Evolutionary conservation across 495 filamentous ascomycete species (phyloP).

Genomic region (Apiosordaria backusii): DNA sequence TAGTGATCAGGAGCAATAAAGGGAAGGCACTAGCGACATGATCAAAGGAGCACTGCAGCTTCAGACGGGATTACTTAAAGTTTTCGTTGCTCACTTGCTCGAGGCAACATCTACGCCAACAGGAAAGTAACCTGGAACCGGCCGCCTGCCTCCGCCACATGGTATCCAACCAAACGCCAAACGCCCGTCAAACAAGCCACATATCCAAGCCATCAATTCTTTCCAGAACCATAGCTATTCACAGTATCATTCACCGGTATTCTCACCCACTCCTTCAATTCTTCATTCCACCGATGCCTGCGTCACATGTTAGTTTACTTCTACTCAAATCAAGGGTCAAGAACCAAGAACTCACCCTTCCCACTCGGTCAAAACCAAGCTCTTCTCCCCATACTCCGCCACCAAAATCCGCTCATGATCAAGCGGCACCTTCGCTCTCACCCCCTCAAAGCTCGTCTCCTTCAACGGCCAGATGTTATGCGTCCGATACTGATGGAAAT

Average conservation of each 20-base stretch:
- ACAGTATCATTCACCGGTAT: constrained; percentile 22
- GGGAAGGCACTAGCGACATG: neutral
- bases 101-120: neutral
- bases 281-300: constrained; percentile 47
- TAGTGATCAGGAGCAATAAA: neutral
- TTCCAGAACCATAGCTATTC: constrained; percentile 7
- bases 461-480: constrained; percentile 75
- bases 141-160: neutral
- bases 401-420: constrained; percentile 67
- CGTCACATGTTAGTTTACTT: constrained; percentile 15
- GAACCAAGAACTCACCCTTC: constrained; percentile 50
- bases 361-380: constrained; percentile 62
- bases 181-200: constrained; percentile 7
- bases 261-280: constrained; percentile 49
- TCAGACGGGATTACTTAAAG: neutral
- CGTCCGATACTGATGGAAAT: constrained; percentile 67
- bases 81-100: neutral
- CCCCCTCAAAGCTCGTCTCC: constrained; percentile 72
- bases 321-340: neutral
- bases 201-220: neutral
- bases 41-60: neutral
- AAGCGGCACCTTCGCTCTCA: constrained; percentile 71
- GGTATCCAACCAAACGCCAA: neutral
- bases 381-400: constrained; percentile 68
- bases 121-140: neutral